Base-by-base conservation (phyloP, 164 flowering plant species). In the Berberis vulgaris region DNA sequence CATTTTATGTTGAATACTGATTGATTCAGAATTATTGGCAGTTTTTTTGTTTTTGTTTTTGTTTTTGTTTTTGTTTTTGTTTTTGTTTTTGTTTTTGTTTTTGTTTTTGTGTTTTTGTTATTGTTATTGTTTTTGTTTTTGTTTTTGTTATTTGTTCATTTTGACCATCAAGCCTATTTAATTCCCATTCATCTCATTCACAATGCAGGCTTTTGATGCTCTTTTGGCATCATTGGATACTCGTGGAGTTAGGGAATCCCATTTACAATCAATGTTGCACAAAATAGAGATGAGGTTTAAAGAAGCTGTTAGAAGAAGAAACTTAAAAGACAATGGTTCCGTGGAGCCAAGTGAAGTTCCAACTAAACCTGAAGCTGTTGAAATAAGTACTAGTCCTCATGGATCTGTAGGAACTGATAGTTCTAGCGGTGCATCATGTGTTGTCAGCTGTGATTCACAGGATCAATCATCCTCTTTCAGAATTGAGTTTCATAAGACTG, bases 191-290 rank as follows among this genome's bases (percentile, higher is more conserved):
- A 26, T 26, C 26, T 26, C 26, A 26, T 26, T 26, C 26, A 26
- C 26, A 26, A 0, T 67, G 64, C 83, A 92, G 98, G 88, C 70
- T 9, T 92, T 92, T 73, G 90, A 89, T 80, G 72, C 86, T 64
- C 81, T 92, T 49, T 55, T 92, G 72, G 67, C 84, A 50, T 80
- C 88, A 64, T 65, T 92, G 72, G 98, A 92, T 69, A 74, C 77
- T n/a, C 96, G 96, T 70, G 98, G 98, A 43, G 62, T 77, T 38
- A 77, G 96, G 67, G 98, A 92, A 70, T 80, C 87, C 59, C 91
- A 89, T 76, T 72, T 92, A 69, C 86, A 82, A 65, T 74, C 83
- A 5, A 78, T 89, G 88, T 70, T 92, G 83, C 88, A 71, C 64
- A 86, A 67, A 69, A 72, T 89, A 67, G 93, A 90, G 78, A 43